phyloP scores from a whole-genome alignment of 2,329 filamentous ascomycete genomes.

The Colletotrichum neosansevieriae region DNA sequence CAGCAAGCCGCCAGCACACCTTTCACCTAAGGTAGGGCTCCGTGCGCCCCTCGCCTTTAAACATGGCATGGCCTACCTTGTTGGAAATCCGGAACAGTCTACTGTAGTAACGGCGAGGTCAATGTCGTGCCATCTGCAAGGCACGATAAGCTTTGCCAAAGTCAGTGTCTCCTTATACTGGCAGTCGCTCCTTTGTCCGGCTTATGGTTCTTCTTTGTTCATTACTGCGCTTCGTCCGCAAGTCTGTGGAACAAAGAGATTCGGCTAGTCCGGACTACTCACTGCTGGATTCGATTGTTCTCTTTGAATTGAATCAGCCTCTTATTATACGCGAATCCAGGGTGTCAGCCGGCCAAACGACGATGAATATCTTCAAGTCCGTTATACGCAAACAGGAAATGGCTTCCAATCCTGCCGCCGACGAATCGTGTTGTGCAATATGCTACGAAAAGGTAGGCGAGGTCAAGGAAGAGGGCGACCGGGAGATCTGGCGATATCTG shows the following conservation, averaged over 20 bases:
- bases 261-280: conserved; percentile 8
- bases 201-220: conserved; percentile 19
- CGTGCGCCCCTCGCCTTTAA: conserved; percentile 30
- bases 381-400: conserved; percentile 42
- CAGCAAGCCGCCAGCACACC: conserved; percentile 25
- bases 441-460: conserved; percentile 57
- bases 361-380: conserved; percentile 38
- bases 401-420: conserved; percentile 34
- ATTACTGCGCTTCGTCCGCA: conserved; percentile 15
- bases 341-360: conserved; percentile 16
- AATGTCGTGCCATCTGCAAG: conserved; percentile 39
- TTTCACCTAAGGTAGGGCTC: conserved; percentile 35
- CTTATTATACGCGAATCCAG: conserved; percentile 16
- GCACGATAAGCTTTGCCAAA: conserved; percentile 39
- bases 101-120: conserved; percentile 39
- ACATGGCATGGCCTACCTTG: conserved; percentile 28
- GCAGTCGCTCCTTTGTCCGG: conserved; percentile 23
- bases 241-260: conserved; percentile 18
- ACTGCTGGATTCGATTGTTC: background rate
- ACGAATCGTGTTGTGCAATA: conserved; percentile 52
- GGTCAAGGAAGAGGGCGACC: conserved; percentile 51
- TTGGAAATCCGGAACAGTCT: conserved; percentile 21
- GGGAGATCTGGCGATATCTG: conserved; percentile 55
- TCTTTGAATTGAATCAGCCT: conserved; percentile 1
- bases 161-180: conserved; percentile 14